These are phyloP conservation scores for Penicillium goetzii DNA, from an alignment of 495 filamentous ascomycete genomes.

Conservation along the genomic window DNA sequence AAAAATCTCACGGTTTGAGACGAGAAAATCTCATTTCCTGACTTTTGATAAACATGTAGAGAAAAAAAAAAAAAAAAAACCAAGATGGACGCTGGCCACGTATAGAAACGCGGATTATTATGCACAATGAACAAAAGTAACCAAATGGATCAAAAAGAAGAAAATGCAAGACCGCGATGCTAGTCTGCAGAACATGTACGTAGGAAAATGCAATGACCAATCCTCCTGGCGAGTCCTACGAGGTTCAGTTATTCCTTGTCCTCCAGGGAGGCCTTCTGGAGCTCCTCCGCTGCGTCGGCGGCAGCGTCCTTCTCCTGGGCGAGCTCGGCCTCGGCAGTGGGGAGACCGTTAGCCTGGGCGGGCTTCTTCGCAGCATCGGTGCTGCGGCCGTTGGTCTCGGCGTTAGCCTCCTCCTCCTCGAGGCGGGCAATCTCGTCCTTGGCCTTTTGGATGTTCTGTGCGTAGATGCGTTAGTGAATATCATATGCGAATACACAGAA, in stretches of 20 bases:
- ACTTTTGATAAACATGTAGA: conserved; percentile 20
- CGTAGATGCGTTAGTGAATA: conserved; percentile 20
- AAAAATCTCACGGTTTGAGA: conserved; percentile 1
- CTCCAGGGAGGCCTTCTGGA: conserved; percentile 62
- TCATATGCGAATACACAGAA: conserved; percentile 4
- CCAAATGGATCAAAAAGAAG: conserved; percentile 10
- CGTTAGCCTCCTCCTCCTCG: conserved; percentile 54
- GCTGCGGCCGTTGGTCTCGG: conserved; percentile 35
- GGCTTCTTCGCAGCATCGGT: conserved; percentile 57
- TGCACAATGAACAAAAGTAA: conserved; percentile 17
- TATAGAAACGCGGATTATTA: conserved; percentile 27
- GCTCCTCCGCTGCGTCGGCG: conserved; percentile 59
- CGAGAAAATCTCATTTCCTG: conserved; percentile 16
- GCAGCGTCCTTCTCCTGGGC: conserved; percentile 62
- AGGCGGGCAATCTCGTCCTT: conserved; percentile 69
- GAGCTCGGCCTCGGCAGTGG: conserved; percentile 57
- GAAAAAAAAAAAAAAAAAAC: conserved; percentile 11
- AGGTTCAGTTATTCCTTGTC: conserved; percentile 45
- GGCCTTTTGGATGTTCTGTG: conserved; percentile 73
- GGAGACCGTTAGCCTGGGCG: conserved; percentile 56
- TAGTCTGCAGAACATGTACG: conserved; percentile 27
- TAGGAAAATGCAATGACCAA: conserved; percentile 8
- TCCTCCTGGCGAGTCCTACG: conserved; percentile 1
- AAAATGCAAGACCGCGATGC: conserved; percentile 28
- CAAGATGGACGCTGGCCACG: conserved; percentile 28